Base-by-base conservation (phyloP, 2,329 filamentous ascomycete species). In the Fusarium nurragi region DNA sequence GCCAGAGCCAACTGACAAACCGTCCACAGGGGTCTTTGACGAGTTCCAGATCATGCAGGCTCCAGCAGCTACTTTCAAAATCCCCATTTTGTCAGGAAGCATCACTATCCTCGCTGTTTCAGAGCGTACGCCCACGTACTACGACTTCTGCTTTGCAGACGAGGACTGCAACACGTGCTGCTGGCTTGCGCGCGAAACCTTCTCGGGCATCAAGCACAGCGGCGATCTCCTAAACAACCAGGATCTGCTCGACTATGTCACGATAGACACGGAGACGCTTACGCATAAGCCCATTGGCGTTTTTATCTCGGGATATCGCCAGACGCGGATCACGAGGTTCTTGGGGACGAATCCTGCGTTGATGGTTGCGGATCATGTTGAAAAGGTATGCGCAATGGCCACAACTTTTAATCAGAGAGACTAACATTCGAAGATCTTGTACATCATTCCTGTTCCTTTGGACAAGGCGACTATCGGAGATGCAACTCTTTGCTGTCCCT, bases 41-140 rank as follows among this genome's bases (percentile, higher is more conserved):
- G 49, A 61, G 6, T 61, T 61, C 4, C 48, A 61, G 32, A 55
- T 61, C 23, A 34, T 44, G 25, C 58, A 61, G 5, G 58, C 58
- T 12, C 56, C 58, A 4, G 34, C 56, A 4, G 51, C 56, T 1
- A 61, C 41, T 0, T 61, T 61, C 32, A 48, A 28, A 13, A 18
- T 61, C 12, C 48, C 58, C 1, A 14, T 55, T 0, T 26, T 26
- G 0, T 48, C 41, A 1, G 32, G 19, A 0, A 11, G 60, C 16
- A 61, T 61, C 6, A 61, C 56, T 0, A 48, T 61, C 3, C 19
- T 61, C 0, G 58, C 49, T 0, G 37, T 61, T 0, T 61, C 58
- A 3, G 32, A 25, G 6, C 25, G 41, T 0, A 34, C 28, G 3
- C 58, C 58, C 6, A 61, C 58, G 0, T 61, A 61, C 6, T 61